Conservation (phyloP, 2,329 filamentous ascomycete species). For the Cytospora paraplurivora region DNA sequence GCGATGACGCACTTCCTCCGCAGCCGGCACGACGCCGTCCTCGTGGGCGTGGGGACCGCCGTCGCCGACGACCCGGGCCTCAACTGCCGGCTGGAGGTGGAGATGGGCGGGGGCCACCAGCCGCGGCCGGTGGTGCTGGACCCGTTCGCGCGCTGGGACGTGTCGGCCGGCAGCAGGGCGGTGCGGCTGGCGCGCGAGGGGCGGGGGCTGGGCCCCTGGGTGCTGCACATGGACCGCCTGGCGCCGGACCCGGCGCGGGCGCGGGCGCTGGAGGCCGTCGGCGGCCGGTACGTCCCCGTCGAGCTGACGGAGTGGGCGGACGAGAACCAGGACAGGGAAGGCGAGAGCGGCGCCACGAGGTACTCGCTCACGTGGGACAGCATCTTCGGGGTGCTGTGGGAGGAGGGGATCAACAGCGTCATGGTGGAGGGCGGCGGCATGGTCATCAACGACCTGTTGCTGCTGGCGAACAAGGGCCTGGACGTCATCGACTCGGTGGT, state of each 20-base stretch:
- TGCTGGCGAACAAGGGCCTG: constrained; percentile 51
- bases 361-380: constrained; percentile 63
- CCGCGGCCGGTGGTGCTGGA: constrained; percentile 84
- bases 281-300: constrained; percentile 55
- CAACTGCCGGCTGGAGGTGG: constrained; percentile 73
- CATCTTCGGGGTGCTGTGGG: constrained; percentile 60
- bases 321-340: constrained; percentile 15
- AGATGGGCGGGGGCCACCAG: constrained; percentile 55
- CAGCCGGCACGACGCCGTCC: constrained; percentile 78
- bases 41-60: constrained; percentile 83
- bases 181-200: constrained; percentile 65
- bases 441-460: constrained; percentile 81
- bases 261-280: constrained; percentile 48
- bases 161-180: constrained; percentile 63
- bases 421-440: constrained; percentile 90
- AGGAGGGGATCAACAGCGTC: constrained; percentile 69
- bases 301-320: constrained; percentile 42
- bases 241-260: constrained; percentile 46
- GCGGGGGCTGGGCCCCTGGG: constrained; percentile 71
- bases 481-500: constrained; percentile 72
- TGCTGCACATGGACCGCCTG: constrained; percentile 58
- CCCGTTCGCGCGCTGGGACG: constrained; percentile 72
- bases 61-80: constrained; percentile 82
- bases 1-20: constrained; percentile 93
- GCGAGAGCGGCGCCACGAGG: constrained; percentile 34